phyloP scores from a whole-genome alignment of 495 filamentous ascomycete species.

The Chaetomium cochliodes region DNA sequence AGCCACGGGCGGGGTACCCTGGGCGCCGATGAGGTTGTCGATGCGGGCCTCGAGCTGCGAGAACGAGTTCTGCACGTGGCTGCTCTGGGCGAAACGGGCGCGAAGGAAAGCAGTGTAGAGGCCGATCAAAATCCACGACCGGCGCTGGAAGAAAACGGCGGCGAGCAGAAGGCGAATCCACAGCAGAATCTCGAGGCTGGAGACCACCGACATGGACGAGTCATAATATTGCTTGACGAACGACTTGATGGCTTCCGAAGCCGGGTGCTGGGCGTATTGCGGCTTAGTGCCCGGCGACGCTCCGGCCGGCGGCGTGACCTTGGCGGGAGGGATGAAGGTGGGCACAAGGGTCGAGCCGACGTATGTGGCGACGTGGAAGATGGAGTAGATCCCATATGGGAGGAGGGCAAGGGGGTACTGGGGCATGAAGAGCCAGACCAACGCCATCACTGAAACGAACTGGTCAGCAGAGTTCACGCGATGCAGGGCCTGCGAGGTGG shows the following conservation, averaged over 20 bases:
- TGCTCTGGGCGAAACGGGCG: constrained; percentile 84
- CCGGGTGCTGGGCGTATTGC: constrained; percentile 60
- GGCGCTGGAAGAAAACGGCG: constrained; percentile 79
- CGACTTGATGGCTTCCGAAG: constrained; percentile 76
- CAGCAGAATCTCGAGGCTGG: constrained; percentile 71
- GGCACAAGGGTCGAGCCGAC: constrained; percentile 69
- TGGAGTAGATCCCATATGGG: constrained; percentile 92
- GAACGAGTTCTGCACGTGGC: constrained; percentile 82
- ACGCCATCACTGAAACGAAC: constrained; percentile 70
- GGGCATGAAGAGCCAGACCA: constrained; percentile 89
- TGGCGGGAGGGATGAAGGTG: constrained; percentile 53
- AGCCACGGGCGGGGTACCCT: constrained; percentile 80
- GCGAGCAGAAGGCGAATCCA: constrained; percentile 78
- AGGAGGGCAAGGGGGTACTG: constrained; percentile 88
- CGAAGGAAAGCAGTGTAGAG: constrained; percentile 93
- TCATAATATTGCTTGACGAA: constrained; percentile 99
- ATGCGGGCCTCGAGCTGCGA: constrained; percentile 66
- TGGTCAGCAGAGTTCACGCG: constrained; percentile 15
- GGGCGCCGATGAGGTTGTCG: constrained; percentile 78
- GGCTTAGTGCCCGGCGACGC: constrained; percentile 63
- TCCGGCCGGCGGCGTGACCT: constrained; percentile 42
- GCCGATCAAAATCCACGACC: constrained; percentile 81
- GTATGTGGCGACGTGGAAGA: constrained; percentile 95
- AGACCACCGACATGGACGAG: constrained; percentile 77
- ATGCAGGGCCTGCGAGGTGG: neutral